Evolutionary conservation across 1,139 yeast genomes (phyloP).

Genomic region (Candida glucosophila): DNA sequence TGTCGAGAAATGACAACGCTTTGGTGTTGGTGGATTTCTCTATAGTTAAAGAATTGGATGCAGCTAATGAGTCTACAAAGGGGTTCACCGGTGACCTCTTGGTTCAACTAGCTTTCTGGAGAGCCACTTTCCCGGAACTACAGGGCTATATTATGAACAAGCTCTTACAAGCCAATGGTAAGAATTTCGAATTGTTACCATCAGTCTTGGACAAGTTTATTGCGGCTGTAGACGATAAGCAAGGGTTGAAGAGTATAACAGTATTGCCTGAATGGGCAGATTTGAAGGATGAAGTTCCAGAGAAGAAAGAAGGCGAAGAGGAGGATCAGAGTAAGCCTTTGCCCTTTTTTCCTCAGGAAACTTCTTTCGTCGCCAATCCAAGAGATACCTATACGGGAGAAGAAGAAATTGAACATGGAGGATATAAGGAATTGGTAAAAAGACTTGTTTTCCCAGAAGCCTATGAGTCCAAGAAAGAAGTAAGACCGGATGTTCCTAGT

Average conservation of each 20-base stretch:
- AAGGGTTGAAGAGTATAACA: conserved; percentile 38
- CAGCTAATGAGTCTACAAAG: conserved; percentile 49
- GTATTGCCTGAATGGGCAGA: conserved; percentile 38
- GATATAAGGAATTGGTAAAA: conserved; percentile 54
- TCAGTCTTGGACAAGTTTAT: conserved; percentile 71
- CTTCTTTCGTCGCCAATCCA: conserved; percentile 54
- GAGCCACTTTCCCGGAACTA: conserved; percentile 53
- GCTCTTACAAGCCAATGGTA: conserved; percentile 73
- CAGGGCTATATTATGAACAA: conserved; percentile 67
- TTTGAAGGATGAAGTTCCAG: conserved; percentile 14
- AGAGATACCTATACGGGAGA: conserved; percentile 30
- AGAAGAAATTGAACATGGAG: conserved; percentile 29
- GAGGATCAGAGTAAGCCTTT: conserved; percentile 22
- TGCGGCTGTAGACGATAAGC: conserved; percentile 38
- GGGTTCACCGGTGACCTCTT: conserved; percentile 74
- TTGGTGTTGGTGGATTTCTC: conserved; percentile 51
- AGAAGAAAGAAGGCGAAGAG: conserved; percentile 14
- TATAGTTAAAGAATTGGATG: conserved; percentile 44
- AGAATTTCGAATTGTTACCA: conserved; percentile 75
- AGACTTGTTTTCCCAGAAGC: conserved; percentile 78
- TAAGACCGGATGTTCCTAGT: conserved; percentile 89
- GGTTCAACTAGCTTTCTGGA: conserved; percentile 77
- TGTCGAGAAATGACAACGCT: conserved; percentile 45
- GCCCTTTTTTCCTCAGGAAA: conserved; percentile 49
- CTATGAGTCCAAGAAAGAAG: conserved; percentile 40